These are phyloP conservation scores for Picochlorum sp. DNA, from an alignment of 139 green algal genomes.

Conservation along the genomic window DNA sequence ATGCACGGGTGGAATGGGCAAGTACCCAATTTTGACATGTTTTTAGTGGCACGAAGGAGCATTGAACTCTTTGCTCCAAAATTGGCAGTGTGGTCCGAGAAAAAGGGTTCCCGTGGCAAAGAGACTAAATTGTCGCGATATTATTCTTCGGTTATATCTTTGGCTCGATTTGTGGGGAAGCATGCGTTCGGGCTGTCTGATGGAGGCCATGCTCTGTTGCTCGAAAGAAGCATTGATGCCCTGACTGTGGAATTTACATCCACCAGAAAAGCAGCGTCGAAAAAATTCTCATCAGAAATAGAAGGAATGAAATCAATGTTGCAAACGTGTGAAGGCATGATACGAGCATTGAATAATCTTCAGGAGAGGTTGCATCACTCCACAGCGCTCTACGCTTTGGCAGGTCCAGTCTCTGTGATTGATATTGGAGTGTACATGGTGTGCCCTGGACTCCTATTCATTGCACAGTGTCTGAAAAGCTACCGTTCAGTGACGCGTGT, in stretches of 20 bases:
- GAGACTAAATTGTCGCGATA: neutral
- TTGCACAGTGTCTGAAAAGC: constrained; percentile 54
- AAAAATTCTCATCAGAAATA: neutral
- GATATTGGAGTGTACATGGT: constrained; percentile 61
- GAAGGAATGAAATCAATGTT: neutral
- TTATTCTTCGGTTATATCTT: neutral
- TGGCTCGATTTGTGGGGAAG: constrained; percentile 7
- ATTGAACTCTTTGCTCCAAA: constrained; percentile 27
- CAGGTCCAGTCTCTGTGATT: constrained; percentile 38
- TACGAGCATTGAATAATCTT: constrained; percentile 67
- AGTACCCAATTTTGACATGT: constrained; percentile 73
- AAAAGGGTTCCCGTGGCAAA: neutral
- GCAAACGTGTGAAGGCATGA: constrained; percentile 16
- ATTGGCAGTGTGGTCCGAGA: neutral
- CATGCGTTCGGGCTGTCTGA: constrained; percentile 7
- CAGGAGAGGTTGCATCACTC: constrained; percentile 78
- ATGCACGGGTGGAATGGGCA: constrained; percentile 47
- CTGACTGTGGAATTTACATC: constrained; percentile 34
- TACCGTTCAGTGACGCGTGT: neutral
- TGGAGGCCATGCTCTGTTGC: constrained; percentile 51
- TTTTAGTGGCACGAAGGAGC: constrained; percentile 20
- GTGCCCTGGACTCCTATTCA: constrained; percentile 41
- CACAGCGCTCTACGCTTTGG: constrained; percentile 60
- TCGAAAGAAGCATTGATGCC: constrained; percentile 48
- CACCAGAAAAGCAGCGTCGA: neutral